Evolutionary conservation across 441 rosid species (phyloP), one percentile per base, ranked within the genome.

Genomic region (Eutrema salsugineum): DNA sequence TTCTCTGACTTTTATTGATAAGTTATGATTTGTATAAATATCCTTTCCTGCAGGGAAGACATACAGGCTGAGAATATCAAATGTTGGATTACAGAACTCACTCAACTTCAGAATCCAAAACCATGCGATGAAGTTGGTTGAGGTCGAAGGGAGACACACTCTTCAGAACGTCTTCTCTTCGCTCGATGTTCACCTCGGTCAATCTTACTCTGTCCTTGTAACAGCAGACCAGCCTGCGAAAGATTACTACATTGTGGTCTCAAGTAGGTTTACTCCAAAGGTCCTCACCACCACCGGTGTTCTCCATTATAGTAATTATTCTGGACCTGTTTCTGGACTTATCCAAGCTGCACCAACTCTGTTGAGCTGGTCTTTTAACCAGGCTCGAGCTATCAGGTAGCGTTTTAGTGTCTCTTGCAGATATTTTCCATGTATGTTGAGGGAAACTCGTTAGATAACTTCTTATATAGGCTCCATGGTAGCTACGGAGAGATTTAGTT

Each of bases 71-170:
- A 40, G 46, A 12, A 40, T 40, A 40, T 40, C 46, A 40, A 40
- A 40, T 40, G 15, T 40, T 40, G 46, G 46, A 5, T 40, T 40
- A 14, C 46, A 40, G 7, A 40, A 14, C 16, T 40, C 16, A 1
- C 46, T 40, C 46, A 39, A 39, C 43, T 12, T 39, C 6, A 14
- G 15, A 39, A 39, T 39, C 43, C 15, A 39, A 39, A 39, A 39
- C 43, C 97, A 92, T 75, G 82, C 72, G 78, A 78, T 92, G 94
- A 71, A 79, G 54, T 78, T 92, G 12, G 84, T 88, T 44, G 96
- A 92, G 80, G 90, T 90, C 15, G 96, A 92, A 85, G 97, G 96
- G 68, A 88, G 83, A 48, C 93, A 90, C 78, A 80, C 96, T 3
- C 78, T 92, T 4, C 96, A 92, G 63, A 88, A 81, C 78, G 68